Evolutionary conservation across 1,284 basidiomycete species (phyloP).

Genomic region (Phenoliferia sp.): DNA sequence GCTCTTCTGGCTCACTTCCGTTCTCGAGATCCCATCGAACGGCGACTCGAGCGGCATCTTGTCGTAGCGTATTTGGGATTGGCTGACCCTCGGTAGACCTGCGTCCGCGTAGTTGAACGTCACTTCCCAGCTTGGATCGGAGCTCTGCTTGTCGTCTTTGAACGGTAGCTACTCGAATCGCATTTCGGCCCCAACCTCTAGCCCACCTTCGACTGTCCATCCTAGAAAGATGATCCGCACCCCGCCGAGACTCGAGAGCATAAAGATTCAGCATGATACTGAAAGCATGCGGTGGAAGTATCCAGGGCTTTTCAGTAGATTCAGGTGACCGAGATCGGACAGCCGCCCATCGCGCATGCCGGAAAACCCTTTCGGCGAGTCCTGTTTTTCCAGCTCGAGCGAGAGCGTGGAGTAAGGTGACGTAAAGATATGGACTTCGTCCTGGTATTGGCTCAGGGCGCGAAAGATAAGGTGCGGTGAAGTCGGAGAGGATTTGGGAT

Average conservation of each 20-base stretch:
- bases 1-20: too few species aligned
- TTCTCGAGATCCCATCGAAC: too few species aligned
- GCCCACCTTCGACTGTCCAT: neutral
- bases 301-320: constrained; percentile 46
- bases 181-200: constrained; percentile 25
- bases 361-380: constrained; percentile 55
- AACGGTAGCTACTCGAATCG: too few species aligned
- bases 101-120: too few species aligned
- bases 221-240: constrained; percentile 14
- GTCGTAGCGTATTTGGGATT: too few species aligned
- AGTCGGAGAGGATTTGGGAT: neutral
- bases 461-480: neutral
- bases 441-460: constrained; percentile 1
- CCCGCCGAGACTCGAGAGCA: constrained; percentile 39
- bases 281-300: constrained; percentile 60
- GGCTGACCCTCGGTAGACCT: too few species aligned
- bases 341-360: constrained; percentile 28
- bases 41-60: too few species aligned
- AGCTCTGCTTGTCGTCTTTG: too few species aligned
- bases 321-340: constrained; percentile 53
- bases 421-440: constrained; percentile 42
- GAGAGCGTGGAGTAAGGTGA: constrained; percentile 57
- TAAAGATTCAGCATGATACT: constrained; percentile 66
- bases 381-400: constrained; percentile 54
- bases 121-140: too few species aligned